Base-by-base conservation (phyloP, 2,329 filamentous ascomycete species). In the Apiospora saccharicola region DNA sequence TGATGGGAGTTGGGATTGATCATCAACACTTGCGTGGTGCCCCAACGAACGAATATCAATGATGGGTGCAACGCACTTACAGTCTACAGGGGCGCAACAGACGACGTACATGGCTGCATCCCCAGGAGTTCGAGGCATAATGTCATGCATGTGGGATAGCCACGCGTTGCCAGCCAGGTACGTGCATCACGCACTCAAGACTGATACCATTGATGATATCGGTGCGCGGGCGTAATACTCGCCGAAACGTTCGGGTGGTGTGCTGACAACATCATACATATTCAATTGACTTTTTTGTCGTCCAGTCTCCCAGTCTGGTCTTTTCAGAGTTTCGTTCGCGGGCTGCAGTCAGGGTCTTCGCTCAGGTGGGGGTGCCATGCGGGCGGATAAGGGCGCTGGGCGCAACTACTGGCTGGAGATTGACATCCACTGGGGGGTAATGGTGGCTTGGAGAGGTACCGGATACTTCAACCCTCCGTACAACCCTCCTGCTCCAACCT, bases 261-360 rank as follows among this genome's bases (percentile, higher is more conserved):
- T 30, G 30, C 22, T 16, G 30, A n/a, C 24, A 57, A 37, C 16
- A 61, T 34, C 26, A 57, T 22, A 61, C 26, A 57, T 22, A 61
- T 19, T 22, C 34, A 8, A 34, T 34, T 41, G 37, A 41, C 8
- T 30, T 30, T 30, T 30, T 30, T 30, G 26, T 30, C 26, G 26
- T 30, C 49, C 49, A 26, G 51, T 34, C 53, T 30, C 37, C 26
- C 34, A 10, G 53, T 64, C 34, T 41, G 30, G 57, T 12, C 57
- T 41, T 16, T 8, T 26, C 53, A 61, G 7, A 61, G 57, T 41
- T 64, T 41, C 34, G 34, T 22, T 41, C 34, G 22, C n/a, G 37
- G 4, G 57, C 26, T 69, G 67, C 44, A 69, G 67, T 47, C 68
- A 70, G 68, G 68, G 68, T 70, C 68, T 70, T 51, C 47, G 30